Evolutionary conservation across 2,329 filamentous ascomycete genomes (phyloP).

Genomic region (Epichloe sp.): DNA sequence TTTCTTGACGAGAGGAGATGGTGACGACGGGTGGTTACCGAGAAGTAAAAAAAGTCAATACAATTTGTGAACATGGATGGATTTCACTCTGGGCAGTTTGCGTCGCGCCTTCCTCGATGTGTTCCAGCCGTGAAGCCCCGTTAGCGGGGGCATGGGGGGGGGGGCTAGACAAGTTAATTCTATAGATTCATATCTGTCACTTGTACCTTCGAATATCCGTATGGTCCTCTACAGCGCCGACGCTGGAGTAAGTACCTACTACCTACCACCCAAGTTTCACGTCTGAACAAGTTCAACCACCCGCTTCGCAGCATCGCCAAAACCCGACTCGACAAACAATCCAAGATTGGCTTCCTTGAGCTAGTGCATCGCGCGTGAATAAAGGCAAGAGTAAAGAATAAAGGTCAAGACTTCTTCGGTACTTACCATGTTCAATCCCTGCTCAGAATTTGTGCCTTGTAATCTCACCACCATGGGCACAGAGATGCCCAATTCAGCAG

Average conservation of each 20-base stretch:
- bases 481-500: slow-evolving; percentile 21
- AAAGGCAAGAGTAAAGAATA: too few relatives aligned
- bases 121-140: not conserved
- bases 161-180: too few relatives aligned
- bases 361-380: slow-evolving; percentile 10
- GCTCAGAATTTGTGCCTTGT: slow-evolving; percentile 32
- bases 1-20: not conserved
- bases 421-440: slow-evolving; percentile 27
- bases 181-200: too few relatives aligned
- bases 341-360: slow-evolving; percentile 22
- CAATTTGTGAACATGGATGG: not conserved
- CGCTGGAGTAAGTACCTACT: too few relatives aligned
- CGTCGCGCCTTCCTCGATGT: not conserved
- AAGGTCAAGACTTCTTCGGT: too few relatives aligned
- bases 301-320: slow-evolving; percentile 21
- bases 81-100: not conserved
- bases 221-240: too few relatives aligned
- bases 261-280: too few relatives aligned
- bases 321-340: slow-evolving; percentile 25
- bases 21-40: not conserved
- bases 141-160: too few relatives aligned
- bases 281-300: slow-evolving; percentile 18
- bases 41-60: not conserved
- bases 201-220: too few relatives aligned
- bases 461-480: slow-evolving; percentile 33